phyloP scores from a whole-genome alignment of 768 basidiomycete genomes.

The Nevesoporus exiguus region DNA sequence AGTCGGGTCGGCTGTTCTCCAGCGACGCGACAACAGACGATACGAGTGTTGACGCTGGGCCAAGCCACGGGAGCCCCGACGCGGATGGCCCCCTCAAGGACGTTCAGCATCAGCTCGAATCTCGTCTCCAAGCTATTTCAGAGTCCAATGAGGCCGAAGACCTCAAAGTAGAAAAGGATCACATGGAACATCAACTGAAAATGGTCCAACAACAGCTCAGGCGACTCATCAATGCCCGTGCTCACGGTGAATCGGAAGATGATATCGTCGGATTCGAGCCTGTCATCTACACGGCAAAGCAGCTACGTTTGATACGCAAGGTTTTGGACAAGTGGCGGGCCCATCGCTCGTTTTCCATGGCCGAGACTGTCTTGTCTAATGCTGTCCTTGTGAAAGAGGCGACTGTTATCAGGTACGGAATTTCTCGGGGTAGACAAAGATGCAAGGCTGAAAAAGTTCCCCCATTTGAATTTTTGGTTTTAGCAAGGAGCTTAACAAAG shows the following conservation, averaged over 20 bases:
- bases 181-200: slow-evolving; percentile 86
- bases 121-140: slow-evolving; percentile 55
- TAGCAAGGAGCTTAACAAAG: slow-evolving; percentile 84
- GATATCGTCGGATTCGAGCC: slow-evolving; percentile 70
- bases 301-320: slow-evolving; percentile 78
- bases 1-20: slow-evolving; percentile 73
- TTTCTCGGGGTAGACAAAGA: not conserved
- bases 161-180: slow-evolving; percentile 84
- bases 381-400: slow-evolving; percentile 92
- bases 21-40: slow-evolving; percentile 84
- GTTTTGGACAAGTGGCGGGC: slow-evolving; percentile 84
- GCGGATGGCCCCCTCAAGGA: slow-evolving; percentile 63
- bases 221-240: slow-evolving; percentile 70
- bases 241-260: slow-evolving; percentile 70
- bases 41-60: slow-evolving; percentile 72
- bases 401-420: slow-evolving; percentile 77
- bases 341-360: slow-evolving; percentile 86
- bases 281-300: slow-evolving; percentile 75
- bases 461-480: slow-evolving; percentile 7
- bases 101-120: slow-evolving; percentile 73
- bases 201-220: slow-evolving; percentile 81
- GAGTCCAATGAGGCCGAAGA: slow-evolving; percentile 79
- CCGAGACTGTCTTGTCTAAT: slow-evolving; percentile 79
- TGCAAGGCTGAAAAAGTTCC: slow-evolving; percentile 1
- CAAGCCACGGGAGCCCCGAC: slow-evolving; percentile 61